Evolutionary conservation across 345 rosid species (phyloP), one percentile per base, ranked within the genome.

Genomic region (Cardamine resedifolia): DNA sequence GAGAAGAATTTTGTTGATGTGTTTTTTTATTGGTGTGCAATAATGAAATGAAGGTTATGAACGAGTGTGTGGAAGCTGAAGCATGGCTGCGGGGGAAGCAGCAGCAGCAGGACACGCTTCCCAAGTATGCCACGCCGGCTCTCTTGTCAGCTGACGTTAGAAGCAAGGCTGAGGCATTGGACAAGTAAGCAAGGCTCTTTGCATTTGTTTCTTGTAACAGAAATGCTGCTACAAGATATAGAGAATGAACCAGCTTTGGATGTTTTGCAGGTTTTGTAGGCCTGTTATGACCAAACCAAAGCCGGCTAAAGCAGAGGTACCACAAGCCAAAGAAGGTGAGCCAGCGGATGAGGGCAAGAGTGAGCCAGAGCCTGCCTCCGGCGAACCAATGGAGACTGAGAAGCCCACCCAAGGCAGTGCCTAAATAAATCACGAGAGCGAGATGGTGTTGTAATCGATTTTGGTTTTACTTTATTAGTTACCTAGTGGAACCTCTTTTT

Each of bases 211-310:
- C 1, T 38, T 16, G 2, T 8, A 12, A 45, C 5, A 55, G 16
- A 28, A 16, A 18, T n/a, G 27, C n/a, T n/a, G n/a, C 27, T 21
- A 10, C 14, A 23, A 62, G 49, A 1, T 23, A 7, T 14, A 30
- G 60, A 20, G n/a, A 15, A 1, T 55, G 4, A 63, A 56, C 16
- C 39, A 14, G 21, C 4, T 30, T 58, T 71, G 77, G 15, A 39
- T 52, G 64, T n/a, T 65, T 30, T 39, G 9, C 77, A 94, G 98
- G 86, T 64, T 85, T 27, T 88, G 97, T 85, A 84, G 92, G 79
- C 99, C 97, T 9, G 78, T 91, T 73, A 95, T 95, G 99, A 95
- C 85, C 12, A 95, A 90, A 67, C 93, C 93, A 12, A 95, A 89
- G 71, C 99, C 97, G 5, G 80, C 86, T 16, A 94, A 94, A 74